These are phyloP conservation scores for Lojkania enalia DNA, from an alignment of 2,329 filamentous ascomycete genomes.

Conservation along the genomic window DNA sequence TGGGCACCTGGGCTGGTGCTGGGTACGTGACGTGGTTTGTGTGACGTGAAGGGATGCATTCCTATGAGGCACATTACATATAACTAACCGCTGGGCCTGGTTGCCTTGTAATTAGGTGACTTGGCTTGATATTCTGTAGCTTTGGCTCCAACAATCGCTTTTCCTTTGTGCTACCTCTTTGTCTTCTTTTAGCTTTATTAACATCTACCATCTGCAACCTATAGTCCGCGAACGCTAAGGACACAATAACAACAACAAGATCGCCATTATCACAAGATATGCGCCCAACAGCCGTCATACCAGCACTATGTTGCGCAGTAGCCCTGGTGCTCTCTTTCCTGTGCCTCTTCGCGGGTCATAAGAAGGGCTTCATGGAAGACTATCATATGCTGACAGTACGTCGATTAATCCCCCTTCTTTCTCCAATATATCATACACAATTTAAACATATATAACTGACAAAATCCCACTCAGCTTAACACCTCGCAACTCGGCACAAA, in stretches of 20 bases:
- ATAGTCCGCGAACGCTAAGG: background rate
- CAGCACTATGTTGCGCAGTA: constrained; percentile 54
- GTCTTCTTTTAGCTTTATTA: background rate
- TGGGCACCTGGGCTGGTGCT: constrained; percentile 13
- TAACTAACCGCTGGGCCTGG: no score
- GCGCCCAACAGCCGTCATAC: constrained; percentile 55
- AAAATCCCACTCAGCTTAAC: constrained; percentile 58
- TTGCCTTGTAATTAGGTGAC: background rate
- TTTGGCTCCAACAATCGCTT: no score
- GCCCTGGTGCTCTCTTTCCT: constrained; percentile 63
- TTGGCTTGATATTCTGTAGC: background rate
- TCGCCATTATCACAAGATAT: no score
- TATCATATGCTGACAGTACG: constrained; percentile 58
- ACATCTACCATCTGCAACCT: background rate
- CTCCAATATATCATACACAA: background rate
- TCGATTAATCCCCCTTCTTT: background rate
- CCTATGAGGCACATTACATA: constrained; percentile 9
- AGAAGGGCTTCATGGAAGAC: constrained; percentile 59
- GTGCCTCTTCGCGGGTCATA: constrained; percentile 64
- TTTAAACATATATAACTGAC: no score
- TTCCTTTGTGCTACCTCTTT: background rate
- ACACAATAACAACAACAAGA: background rate
- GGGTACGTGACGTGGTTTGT: constrained; percentile 23
- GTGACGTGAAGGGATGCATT: constrained; percentile 30
- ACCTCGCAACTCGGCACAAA: constrained; percentile 57